Base-by-base conservation (phyloP, 106 monocot species). In the Alisma plantagoaquatica region DNA sequence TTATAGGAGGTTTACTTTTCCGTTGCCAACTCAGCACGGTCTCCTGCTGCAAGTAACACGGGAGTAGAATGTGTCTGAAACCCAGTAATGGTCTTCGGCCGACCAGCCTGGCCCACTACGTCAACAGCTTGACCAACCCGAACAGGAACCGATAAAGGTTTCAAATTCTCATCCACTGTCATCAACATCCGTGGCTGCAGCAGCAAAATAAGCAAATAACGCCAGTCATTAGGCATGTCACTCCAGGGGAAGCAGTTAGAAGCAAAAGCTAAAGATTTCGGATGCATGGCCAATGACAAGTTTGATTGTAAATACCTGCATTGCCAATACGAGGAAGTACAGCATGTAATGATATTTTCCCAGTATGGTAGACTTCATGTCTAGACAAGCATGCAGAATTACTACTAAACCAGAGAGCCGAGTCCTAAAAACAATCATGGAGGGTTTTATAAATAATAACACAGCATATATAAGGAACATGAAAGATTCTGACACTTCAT, bases 51-150 rank as follows among this genome's bases (percentile, higher is more conserved):
- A 16, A 96, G 81, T 31, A 96, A 66, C 0, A 96, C 96, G 1
- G 89, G 96, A 12, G 96, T 96, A 1, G 84, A 84, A 57, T 89
- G 89, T 4, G 96, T 89, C 56, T 96, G 96, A 64, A 96, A 96
- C 11, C 96, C 96, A 9, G 96, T 96, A 15, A 96, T 96, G 10
- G 88, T 88, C 65, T 96, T 88, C 14, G 94, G 84, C 16, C 84
- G 69, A 18, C 94, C 94, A 4, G 94, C 94, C 65, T 96, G 88
- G n/a, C 94, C 88, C 5, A 96, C 94, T 1, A 88, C 88, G 60
- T 96, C 88, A 43, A 96, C 89, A 19, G 96, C 84, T 67, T 96
- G 96, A 27, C 96, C 96, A 33, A 96, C 94, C 4, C 88, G 65
- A 0, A 96, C 94, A 0, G 78, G 84, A 10, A 89, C 81, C 4